phyloP scores from a whole-genome alignment of 306 rosid species.

The Argentina anserina region DNA sequence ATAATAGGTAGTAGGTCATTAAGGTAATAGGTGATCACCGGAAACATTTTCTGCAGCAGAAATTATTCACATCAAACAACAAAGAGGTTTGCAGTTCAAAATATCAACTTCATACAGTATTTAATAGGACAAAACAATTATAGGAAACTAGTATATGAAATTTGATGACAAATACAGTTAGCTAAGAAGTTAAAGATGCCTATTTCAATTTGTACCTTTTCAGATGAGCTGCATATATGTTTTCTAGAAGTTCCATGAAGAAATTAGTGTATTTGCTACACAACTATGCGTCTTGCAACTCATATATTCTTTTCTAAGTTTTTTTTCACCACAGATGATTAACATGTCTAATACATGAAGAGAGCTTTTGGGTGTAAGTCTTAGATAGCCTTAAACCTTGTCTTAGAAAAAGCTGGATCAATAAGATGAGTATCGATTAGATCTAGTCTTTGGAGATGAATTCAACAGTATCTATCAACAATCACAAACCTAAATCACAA shows the following conservation, averaged over 20 bases:
- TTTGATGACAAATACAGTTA: background rate
- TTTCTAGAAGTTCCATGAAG: background rate
- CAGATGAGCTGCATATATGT: background rate
- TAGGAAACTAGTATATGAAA: background rate
- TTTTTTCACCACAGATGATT: background rate
- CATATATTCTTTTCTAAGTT: background rate
- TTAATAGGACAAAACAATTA: background rate
- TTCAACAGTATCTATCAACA: background rate
- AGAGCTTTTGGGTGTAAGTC: background rate
- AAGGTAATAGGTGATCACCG: no score
- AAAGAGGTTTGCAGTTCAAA: background rate
- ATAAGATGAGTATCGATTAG: background rate
- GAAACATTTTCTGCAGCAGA: background rate
- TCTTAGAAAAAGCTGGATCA: background rate
- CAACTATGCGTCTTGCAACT: background rate
- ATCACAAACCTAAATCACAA: slow-evolving; percentile 65
- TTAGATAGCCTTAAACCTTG: background rate
- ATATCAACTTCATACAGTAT: background rate
- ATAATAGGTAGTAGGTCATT: background rate
- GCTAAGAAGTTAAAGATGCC: background rate
- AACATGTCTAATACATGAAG: background rate
- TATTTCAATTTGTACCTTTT: no score
- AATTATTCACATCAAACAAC: background rate
- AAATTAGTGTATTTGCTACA: background rate
- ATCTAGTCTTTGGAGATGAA: background rate